Evolutionary conservation across 1,139 yeast species (phyloP).

Genomic region (Magnusiomyces fungicola): DNA sequence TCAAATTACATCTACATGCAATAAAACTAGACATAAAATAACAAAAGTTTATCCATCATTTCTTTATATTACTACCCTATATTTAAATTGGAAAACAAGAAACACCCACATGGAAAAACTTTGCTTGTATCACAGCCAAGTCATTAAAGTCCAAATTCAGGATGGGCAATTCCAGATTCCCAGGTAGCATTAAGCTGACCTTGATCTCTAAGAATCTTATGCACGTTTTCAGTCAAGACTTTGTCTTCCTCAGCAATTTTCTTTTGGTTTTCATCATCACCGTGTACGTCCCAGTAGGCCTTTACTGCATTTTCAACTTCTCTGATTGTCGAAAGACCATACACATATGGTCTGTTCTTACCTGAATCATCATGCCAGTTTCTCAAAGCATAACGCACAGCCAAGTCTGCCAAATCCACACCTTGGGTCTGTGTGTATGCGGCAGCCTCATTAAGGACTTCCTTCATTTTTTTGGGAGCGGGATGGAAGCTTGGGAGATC

Average conservation of each 20-base stretch:
- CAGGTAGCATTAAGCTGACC: conserved; percentile 57
- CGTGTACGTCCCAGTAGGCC: conserved; percentile 39
- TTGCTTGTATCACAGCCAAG: too few relatives aligned
- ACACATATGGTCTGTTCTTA: conserved; percentile 43
- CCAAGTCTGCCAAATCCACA: conserved; percentile 70
- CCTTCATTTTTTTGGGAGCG: conserved; percentile 52
- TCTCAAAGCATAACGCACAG: conserved; percentile 66
- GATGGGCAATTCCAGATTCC: conserved; percentile 54
- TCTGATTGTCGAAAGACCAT: conserved; percentile 58
- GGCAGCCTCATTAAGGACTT: conserved; percentile 50
- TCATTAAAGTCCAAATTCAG: too few relatives aligned
- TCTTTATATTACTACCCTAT: too few relatives aligned
- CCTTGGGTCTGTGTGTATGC: conserved; percentile 34
- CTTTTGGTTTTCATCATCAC: conserved; percentile 34
- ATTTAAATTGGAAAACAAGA: too few relatives aligned
- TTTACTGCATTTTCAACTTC: conserved; percentile 61
- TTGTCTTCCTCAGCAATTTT: conserved; percentile 38
- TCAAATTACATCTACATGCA: too few relatives aligned
- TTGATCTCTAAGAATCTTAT: conserved; percentile 37
- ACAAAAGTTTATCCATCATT: too few relatives aligned
- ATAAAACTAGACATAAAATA: too few relatives aligned
- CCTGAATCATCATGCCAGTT: conserved; percentile 43
- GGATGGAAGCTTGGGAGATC: conserved; percentile 78
- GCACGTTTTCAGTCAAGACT: conserved; percentile 39
- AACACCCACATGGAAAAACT: too few relatives aligned